phyloP scores from a whole-genome alignment of 2,329 filamentous ascomycete genomes.

The Nigrospora osmanthi region DNA sequence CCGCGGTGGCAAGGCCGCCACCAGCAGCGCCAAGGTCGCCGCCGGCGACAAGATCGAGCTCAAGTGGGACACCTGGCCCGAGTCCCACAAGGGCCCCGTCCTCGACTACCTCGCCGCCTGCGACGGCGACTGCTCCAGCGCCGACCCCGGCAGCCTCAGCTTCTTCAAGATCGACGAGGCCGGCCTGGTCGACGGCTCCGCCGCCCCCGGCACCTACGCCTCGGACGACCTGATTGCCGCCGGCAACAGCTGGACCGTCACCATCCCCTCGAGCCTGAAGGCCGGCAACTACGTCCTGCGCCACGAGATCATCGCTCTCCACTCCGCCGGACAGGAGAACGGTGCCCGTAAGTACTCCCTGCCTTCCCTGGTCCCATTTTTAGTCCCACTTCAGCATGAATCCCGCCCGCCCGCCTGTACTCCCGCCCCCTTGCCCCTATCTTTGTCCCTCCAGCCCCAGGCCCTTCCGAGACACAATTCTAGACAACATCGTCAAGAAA shows the following conservation, averaged over 20 bases:
- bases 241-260: conserved; percentile 24
- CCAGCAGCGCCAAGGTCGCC: conserved; percentile 26
- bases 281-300: conserved; percentile 42
- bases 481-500: too few relatives aligned
- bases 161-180: conserved; percentile 21
- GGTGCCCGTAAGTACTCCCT: conserved; percentile 37
- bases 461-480: too few relatives aligned
- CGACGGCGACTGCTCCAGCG: conserved; percentile 17
- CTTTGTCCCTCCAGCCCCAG: too few relatives aligned
- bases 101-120: conserved; percentile 27
- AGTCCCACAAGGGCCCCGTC: conserved; percentile 37
- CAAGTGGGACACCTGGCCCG: conserved; percentile 60
- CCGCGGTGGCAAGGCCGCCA: conserved; percentile 22
- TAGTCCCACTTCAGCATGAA: conserved; percentile 7
- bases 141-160: conserved; percentile 19
- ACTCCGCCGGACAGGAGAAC: conserved; percentile 28
- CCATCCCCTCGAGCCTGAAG: conserved; percentile 32
- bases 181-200: conserved; percentile 15
- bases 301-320: conserved; percentile 44
- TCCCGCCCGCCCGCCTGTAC: not conserved
- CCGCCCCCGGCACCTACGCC: conserved; percentile 3
- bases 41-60: conserved; percentile 52
- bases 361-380: conserved; percentile 16
- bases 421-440: not conserved
- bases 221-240: conserved; percentile 24